A percentile compares a stretch with the other conserved stretches of the same genome.
These are phyloP conservation scores for Plectranthus barbatus DNA, from an alignment of 257 asterid species.

Conservation along the genomic window DNA sequence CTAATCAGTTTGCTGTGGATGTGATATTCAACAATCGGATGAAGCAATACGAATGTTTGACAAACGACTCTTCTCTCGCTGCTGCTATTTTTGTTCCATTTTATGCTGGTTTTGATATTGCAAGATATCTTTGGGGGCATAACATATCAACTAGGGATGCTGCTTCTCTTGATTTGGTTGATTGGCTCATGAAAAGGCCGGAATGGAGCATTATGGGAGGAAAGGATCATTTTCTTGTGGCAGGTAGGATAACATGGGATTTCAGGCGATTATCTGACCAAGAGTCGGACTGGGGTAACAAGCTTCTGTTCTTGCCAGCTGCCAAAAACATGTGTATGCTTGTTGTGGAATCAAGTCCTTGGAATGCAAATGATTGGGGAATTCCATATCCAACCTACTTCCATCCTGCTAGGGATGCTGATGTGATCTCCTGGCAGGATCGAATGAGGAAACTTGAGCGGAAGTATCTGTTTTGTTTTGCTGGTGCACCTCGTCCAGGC, in stretches of 20 bases:
- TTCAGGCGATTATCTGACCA: constrained; percentile 54
- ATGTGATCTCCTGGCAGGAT: constrained; percentile 65
- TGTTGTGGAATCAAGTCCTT: constrained; percentile 85
- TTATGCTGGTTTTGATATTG: constrained; percentile 79
- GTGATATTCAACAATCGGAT: constrained; percentile 43
- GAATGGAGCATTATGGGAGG: constrained; percentile 90
- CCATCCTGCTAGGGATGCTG: constrained; percentile 67
- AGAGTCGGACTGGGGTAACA: constrained; percentile 78
- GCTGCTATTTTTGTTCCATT: constrained; percentile 55
- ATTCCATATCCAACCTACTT: constrained; percentile 88
- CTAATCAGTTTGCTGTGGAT: constrained; percentile 53
- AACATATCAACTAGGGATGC: constrained; percentile 61
- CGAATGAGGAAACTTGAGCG: constrained; percentile 57
- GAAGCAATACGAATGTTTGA: constrained; percentile 52
- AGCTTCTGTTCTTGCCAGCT: constrained; percentile 67
- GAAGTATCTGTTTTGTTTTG: constrained; percentile 72
- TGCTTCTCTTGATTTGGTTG: constrained; percentile 66
- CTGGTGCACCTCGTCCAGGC: constrained; percentile 85
- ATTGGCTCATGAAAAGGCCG: constrained; percentile 63
- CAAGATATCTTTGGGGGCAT: constrained; percentile 80
- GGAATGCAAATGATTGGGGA: constrained; percentile 72
- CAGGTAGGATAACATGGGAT: constrained; percentile 92
- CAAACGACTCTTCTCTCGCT: constrained; percentile 53
- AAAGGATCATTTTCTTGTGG: constrained; percentile 83
- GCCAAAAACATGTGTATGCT: constrained; percentile 80